Base-by-base conservation (phyloP, 108 stramenopile species). In the Halocafeteria seosinensis region DNA sequence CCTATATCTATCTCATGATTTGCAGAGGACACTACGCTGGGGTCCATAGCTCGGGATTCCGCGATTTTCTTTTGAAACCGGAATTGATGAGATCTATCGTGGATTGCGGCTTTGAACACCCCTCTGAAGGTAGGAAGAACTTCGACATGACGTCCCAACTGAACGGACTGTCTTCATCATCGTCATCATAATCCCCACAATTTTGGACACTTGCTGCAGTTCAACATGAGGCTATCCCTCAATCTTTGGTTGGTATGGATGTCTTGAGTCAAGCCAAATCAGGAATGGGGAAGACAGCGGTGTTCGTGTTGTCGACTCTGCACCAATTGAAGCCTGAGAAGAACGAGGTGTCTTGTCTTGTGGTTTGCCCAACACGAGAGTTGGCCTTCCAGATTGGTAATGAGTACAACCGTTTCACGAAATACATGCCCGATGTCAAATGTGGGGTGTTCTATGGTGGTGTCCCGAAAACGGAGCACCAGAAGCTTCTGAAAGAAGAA, bases 211-310 rank as follows among this genome's bases (percentile, higher is more conserved):
- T n/a, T n/a, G n/a, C 24, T 37, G 23, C 55, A 66, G 78, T 79
- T 26, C 78, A 79, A 59, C 92, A 98, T 74, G 92, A 95, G 78
- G 91, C 91, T 66, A 98, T 98, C 68, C 97, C 97, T 24, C 93
- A 98, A 65, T 94, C 97, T 11, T 85, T 99, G 32, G 73, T 95
- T n/a, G 97, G 97, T 31, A 89, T 90, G 76, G 97, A 99, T 71
- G 88, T 99, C 57, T 83, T 99, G 63, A 96, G 97, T 73, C 97
- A 99, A 76, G 97, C 97, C 47, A 95, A 95, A 84, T 87, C 87
- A 50, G 97, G 97, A 55, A 99, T 99, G 97, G 97, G 97, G 55
- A 99, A 99, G 80, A 99, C 97, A 0, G 97, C 97, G 1, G 97
- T 99, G 64, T 99, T 99, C 70, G 92, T 94, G 5, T 80, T 99